These are phyloP conservation scores for Leccinellum luteum DNA, from an alignment of 768 basidiomycete species.

Conservation along the genomic window DNA sequence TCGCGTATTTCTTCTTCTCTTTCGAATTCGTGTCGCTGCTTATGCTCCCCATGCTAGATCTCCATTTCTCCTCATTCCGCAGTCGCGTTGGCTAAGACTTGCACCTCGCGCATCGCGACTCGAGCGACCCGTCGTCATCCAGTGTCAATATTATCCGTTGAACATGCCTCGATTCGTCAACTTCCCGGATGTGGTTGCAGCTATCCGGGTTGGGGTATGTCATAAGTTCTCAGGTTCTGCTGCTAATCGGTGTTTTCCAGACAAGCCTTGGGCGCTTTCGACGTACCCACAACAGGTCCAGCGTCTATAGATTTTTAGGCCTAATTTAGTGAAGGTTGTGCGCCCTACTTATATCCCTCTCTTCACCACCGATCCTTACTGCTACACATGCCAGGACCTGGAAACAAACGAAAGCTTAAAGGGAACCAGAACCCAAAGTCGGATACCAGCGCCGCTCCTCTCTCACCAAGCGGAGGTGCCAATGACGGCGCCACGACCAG, in stretches of 20 bases:
- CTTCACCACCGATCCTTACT: neutral
- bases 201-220: neutral
- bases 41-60: no score
- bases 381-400: constrained; percentile 8
- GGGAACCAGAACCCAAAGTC: neutral
- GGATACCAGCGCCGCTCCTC: neutral
- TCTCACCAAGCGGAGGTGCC: neutral
- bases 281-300: neutral
- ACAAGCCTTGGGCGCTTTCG: neutral
- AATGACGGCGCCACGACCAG: neutral
- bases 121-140: no score
- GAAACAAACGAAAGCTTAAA: constrained; percentile 8
- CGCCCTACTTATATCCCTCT: neutral
- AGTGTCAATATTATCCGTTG: no score
- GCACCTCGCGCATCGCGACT: no score
- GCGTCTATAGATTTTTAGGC: neutral
- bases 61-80: no score
- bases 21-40: no score
- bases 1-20: no score
- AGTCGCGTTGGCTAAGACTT: no score
- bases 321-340: neutral
- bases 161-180: no score
- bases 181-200: neutral
- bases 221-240: neutral
- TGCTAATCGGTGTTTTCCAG: neutral